A percentile compares a stretch with the other conserved stretches of the same genome.
Evolutionary conservation across 768 basidiomycete genomes (phyloP).

Genomic region (Daedaleopsis sinensis): DNA sequence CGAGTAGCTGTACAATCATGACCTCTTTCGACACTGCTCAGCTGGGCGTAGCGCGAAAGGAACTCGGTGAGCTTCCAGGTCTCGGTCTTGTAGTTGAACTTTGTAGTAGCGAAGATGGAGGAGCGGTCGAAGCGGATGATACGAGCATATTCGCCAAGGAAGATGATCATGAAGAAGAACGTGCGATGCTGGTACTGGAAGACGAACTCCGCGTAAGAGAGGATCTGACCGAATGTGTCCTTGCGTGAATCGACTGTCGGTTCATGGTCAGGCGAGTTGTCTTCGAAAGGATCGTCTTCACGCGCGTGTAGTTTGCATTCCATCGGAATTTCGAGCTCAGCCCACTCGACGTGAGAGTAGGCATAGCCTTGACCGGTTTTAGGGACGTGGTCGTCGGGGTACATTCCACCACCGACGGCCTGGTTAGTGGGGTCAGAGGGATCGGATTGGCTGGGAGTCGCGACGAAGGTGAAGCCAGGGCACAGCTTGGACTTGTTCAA

Average conservation of each 20-base stretch:
- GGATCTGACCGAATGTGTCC: constrained; percentile 2
- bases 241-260: not conserved
- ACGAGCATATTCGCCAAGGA: constrained; percentile 1
- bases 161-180: not conserved
- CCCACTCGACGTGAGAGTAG: constrained; percentile 24
- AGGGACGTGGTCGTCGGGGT: not conserved
- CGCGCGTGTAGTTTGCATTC: not conserved
- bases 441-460: not conserved
- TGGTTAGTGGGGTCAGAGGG: not conserved
- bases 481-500: not conserved
- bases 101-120: not conserved
- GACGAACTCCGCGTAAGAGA: not conserved
- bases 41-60: constrained; percentile 4
- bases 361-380: not conserved
- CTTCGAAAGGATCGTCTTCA: not conserved
- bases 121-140: constrained; percentile 10
- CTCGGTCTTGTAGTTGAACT: constrained; percentile 7
- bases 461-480: not conserved
- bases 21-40: constrained; percentile 1
- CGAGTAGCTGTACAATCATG: not conserved
- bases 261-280: not conserved
- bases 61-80: constrained; percentile 1
- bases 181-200: constrained; percentile 5
- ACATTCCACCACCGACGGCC: constrained; percentile 5
- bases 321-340: not conserved